Base-by-base conservation (phyloP, 177 flowering plant species). In the Viscum album region DNA sequence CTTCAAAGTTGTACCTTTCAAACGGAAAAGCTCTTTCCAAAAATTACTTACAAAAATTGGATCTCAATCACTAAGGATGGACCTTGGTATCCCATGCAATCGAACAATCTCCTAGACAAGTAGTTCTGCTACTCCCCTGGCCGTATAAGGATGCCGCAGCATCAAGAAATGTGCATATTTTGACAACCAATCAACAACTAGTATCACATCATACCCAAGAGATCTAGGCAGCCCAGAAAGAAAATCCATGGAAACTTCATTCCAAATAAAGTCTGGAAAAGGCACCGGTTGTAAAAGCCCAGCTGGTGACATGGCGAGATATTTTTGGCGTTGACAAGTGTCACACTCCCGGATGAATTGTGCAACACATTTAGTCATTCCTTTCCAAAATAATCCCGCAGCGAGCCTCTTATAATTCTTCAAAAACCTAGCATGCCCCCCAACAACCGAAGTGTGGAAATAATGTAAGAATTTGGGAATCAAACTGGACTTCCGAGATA, bases 261-360 rank as follows among this genome's bases (percentile, higher is more conserved):
- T 2, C 70, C 70, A 67, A 6, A 59, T 12, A 32, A 4, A 1
- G 0, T 31, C 32, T 0, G 45, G 70, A 0, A 72, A 32, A 0
- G 66, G 74, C 2, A 72, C 16, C 1, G 74, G 74, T 33, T 72
- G 70, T 2, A 67, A 33, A 6, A 56, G 31, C 4, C 66, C 39
- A 15, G 34, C 1, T 16, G 43, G 5, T 0, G 1, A 1, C 1
- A 21, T 33, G 6, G 34, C 16, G 1, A 37, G 34, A 1, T 7
- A 2, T 12, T 67, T 43, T 19, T 12, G 16, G 17, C 35, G 32
- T 32, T 45, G 59, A 23, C 69, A 67, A 1, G 16, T 16, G 1
- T 5, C 32, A 1, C 36, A 67, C 0, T 32, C 32, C 0, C 12
- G 5, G 0, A 67, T 4, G 4, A 29, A 33, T 13, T 67, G 16